Conservation (phyloP, 306 rosid genomes). For the apple (Malus domestica) region ASM211411v1 NC_041789.1:22106501-22107000, state of each 20-base stretch:
- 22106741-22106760: not conserved
- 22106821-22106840: not conserved
- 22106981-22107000: not conserved
- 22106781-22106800: not conserved
- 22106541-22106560: conserved; percentile 92
- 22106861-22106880: not conserved
- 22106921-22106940: not conserved
- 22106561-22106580: conserved; percentile 97
- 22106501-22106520: conserved; percentile 92
- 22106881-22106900: not conserved
- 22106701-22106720: not conserved
- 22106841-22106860: not conserved
- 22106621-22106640: conserved; percentile 90
- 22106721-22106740: not conserved
- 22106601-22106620: conserved; percentile 77
- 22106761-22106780: not conserved
- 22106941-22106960: not conserved
- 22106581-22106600: conserved; percentile 81
- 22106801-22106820: not conserved
- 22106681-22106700: not conserved
- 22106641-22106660: conserved; percentile 46
- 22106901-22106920: not conserved
- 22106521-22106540: conserved; percentile 91
- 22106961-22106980: not conserved
- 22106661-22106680: conserved; percentile 4